Evolutionary conservation across 2,329 filamentous ascomycete species (phyloP), one percentile per base, ranked within the genome.

Genomic region (Colletotrichum destructivum): DNA sequence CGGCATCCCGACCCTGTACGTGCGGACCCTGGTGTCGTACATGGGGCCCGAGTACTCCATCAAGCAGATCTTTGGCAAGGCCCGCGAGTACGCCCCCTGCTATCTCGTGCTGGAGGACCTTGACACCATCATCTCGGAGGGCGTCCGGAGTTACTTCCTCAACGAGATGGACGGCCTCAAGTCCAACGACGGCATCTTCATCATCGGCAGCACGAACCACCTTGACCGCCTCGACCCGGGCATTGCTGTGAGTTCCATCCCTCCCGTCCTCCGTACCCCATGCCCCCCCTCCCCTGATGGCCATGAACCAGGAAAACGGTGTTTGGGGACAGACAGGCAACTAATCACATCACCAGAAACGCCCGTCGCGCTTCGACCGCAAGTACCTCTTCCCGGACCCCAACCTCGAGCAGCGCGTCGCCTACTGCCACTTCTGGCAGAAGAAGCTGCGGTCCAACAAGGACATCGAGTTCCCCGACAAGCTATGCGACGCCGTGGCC

Each of bases 61-160:
- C 67, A 79, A 81, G 26, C 67, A 80, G 21, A 88, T 92, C 63
- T 92, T 92, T 76, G 66, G 71, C 23, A 89, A 89, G 73, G 92
- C 92, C 0, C 83, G 92, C 26, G 83, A 88, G 73, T 86, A 88
- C 72, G 89, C 92, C 0, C 92, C 92, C 0, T 93, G 91, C 81
- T 88, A 92, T 72, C 86, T 94, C 4, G 89, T 94, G 51, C 92
- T 94, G 69, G 92, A 94, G 78, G 92, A 94, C 74, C 85, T 94
- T 6, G 92, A 94, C 78, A 90, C 88, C 11, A 86, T 93, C 44
- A 87, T 94, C 55, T 86, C 85, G 13, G 88, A 91, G 65, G 74
- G 77, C 2, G 88, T 91, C 16, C 85, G 91, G 38, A 90, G 87
- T 63, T 93, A 92, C 82, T 94, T 94, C 81, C 84, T 93, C 59